Conservation (phyloP, 2,329 filamentous ascomycete species). For the Arthroderma sp. region DNA sequence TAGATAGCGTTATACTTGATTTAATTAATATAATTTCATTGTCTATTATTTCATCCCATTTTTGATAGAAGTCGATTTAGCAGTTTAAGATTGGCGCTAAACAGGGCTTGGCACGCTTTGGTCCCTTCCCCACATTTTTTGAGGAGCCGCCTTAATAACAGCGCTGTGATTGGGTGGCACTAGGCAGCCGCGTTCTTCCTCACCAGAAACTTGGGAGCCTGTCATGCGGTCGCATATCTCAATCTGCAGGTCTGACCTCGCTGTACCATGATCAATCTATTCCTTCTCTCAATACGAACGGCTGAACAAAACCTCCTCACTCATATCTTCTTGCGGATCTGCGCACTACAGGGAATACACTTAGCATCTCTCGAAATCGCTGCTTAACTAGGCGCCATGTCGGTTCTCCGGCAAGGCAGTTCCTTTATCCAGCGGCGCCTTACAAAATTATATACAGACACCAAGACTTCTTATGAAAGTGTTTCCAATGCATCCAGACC, state of each 20-base stretch:
- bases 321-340: too few species aligned
- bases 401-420: conserved; percentile 33
- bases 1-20: too few species aligned
- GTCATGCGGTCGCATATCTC: not conserved
- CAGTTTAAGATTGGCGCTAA: too few species aligned
- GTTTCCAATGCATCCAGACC: conserved; percentile 37
- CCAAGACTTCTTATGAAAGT: conserved; percentile 48
- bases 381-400: conserved; percentile 21
- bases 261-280: not conserved
- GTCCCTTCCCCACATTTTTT: not conserved
- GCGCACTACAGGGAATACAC: not conserved
- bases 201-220: too few species aligned
- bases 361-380: not conserved
- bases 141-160: conserved; percentile 1
- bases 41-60: too few species aligned
- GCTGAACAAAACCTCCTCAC: too few species aligned
- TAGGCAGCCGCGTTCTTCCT: conserved; percentile 3
- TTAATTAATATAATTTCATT: too few species aligned
- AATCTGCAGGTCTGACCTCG: not conserved
- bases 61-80: too few species aligned
- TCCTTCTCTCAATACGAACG: too few species aligned
- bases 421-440: conserved; percentile 37
- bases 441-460: conserved; percentile 50
- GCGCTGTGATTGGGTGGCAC: not conserved
- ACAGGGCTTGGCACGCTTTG: not conserved